phyloP scores from a whole-genome alignment of 2,329 filamentous ascomycete species.

The Aschersonia sp. region DNA sequence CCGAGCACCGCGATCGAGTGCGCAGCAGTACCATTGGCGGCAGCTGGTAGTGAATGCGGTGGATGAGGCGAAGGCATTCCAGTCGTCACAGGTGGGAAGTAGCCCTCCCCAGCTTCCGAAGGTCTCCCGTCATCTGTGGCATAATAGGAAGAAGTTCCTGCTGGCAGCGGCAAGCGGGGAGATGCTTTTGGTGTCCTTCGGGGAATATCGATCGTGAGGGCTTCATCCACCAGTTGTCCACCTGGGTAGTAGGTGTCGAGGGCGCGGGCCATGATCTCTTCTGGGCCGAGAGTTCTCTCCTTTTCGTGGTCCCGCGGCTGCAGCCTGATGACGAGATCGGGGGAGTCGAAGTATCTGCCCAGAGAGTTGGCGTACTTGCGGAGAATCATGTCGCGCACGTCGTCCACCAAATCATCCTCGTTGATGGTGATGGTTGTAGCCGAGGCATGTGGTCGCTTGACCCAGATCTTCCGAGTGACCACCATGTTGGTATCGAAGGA shows the following conservation, averaged over 20 bases:
- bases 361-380: slow-evolving; percentile 90
- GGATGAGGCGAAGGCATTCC: slow-evolving; percentile 25
- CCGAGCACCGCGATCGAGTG: slow-evolving; percentile 69
- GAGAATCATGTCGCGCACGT: slow-evolving; percentile 82
- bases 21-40: slow-evolving; percentile 17
- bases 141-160: slow-evolving; percentile 33
- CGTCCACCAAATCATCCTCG: slow-evolving; percentile 86
- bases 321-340: slow-evolving; percentile 73
- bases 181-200: slow-evolving; percentile 69
- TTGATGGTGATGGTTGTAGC: slow-evolving; percentile 74
- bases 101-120: slow-evolving; percentile 58
- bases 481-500: slow-evolving; percentile 38
- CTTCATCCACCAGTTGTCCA: slow-evolving; percentile 78
- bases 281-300: slow-evolving; percentile 66
- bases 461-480: slow-evolving; percentile 79
- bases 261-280: slow-evolving; percentile 66
- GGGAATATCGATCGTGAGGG: slow-evolving; percentile 79
- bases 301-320: slow-evolving; percentile 48
- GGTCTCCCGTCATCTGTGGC: slow-evolving; percentile 50
- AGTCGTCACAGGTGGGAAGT: slow-evolving; percentile 57
- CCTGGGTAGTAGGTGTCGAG: slow-evolving; percentile 75
- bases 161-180: slow-evolving; percentile 41
- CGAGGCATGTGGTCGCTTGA: slow-evolving; percentile 72
- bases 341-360: slow-evolving; percentile 76
- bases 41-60: slow-evolving; percentile 22